Evolutionary conservation across 768 basidiomycete species (phyloP), one percentile per base, ranked within the genome.

Genomic region (Lentinus brumalis): DNA sequence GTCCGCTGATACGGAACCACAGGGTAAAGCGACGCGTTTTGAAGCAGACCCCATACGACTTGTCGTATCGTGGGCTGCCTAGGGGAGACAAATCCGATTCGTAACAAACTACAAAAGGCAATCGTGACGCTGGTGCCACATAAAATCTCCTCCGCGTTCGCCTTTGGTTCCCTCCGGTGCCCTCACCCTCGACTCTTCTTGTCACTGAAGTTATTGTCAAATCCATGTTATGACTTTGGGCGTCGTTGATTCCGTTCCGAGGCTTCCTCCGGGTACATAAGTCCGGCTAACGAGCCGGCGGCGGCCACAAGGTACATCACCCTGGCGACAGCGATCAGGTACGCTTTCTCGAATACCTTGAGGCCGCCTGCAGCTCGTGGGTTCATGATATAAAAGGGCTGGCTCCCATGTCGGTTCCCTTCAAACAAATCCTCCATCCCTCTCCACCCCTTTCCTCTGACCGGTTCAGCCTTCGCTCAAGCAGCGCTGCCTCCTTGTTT

Each of bases 391-490:
- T 57, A 57, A 44, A 54, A 51, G 21, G 45, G 51, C 45, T 45
- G 61, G 35, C 14, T 29, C 51, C 46, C 14, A 16, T 42, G 41
- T 18, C 11, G 7, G 4, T 12, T 7, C 29, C 41, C 42, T n/a
- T 40, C 53, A 55, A 39, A 16, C 32, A 39, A 38, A 4, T 59
- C 53, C 53, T 46, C 53, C 39, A 35, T 41, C 44, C 44, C 54
- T 26, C 21, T 26, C 21, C 21, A 26, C 21, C 59, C 11, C 35
- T 15, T 57, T 61, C 61, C 57, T 53, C 62, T 67, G 66, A 67
- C 66, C 60, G 66, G 66, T 62, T 64, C 66, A 67, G 62, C 60
- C 46, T 60, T 60, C 47, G 60, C 60, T 67, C 60, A 46, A 58
- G 59, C 62, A 58, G 60, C 54, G 45, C 29, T 57, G 38, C 51